These are phyloP conservation scores for Neopestalotiopsis sp. DNA, from an alignment of 2,329 filamentous ascomycete genomes.

Conservation along the genomic window DNA sequence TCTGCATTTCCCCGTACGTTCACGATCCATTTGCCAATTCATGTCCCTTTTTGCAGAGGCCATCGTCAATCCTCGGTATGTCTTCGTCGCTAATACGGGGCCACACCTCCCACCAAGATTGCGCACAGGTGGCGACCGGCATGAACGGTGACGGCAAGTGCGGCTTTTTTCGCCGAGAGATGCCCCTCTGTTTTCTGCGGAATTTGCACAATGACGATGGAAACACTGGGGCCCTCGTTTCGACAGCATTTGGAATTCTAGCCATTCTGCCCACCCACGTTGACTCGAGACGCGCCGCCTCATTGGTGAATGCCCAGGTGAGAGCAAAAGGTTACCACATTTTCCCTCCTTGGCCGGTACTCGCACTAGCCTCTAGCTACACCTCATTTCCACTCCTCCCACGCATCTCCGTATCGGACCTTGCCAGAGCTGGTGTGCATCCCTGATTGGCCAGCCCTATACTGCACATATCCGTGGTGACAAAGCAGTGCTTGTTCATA, in stretches of 20 bases:
- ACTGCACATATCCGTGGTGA: neutral
- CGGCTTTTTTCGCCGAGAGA: conserved; percentile 16
- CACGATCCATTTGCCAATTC: neutral
- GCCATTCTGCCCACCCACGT: neutral
- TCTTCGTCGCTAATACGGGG: neutral
- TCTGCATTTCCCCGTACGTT: neutral
- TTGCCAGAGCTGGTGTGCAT: neutral
- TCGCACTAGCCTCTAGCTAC: conserved; percentile 7
- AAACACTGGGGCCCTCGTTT: conserved; percentile 6
- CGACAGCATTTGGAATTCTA: neutral
- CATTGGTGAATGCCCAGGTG: conserved; percentile 2
- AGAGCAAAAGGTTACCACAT: neutral
- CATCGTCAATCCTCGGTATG: neutral
- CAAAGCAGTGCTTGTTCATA: neutral
- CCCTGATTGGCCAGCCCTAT: conserved; percentile 2
- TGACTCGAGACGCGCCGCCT: conserved; percentile 10
- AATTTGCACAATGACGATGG: conserved; percentile 13
- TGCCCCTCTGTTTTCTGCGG: conserved; percentile 1
- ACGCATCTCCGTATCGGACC: conserved; percentile 10
- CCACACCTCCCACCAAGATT: neutral
- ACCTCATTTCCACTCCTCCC: neutral
- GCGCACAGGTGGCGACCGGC: neutral
- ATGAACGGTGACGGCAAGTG: conserved; percentile 14
- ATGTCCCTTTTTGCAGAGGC: neutral
- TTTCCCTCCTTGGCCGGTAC: neutral